Evolutionary conservation across 345 rosid species (phyloP).

Genomic region (Cochlearia excelsa): DNA sequence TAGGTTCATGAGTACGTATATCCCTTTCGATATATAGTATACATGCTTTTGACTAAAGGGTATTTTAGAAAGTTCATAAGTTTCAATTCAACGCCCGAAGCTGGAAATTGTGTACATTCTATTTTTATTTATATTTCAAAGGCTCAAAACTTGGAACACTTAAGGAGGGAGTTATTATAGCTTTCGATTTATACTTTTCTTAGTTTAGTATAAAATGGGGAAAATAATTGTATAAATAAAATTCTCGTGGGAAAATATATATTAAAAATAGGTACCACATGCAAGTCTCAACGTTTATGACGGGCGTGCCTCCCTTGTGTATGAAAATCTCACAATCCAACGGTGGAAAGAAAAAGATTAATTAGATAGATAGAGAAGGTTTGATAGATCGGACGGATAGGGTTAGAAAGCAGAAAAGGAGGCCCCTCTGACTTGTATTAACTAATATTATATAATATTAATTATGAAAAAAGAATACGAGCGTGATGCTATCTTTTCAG

Average conservation of each 20-base stretch:
- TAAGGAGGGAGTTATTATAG: too few species aligned
- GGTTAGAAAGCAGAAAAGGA: constrained; percentile 24
- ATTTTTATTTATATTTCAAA: neutral
- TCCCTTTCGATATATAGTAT: neutral
- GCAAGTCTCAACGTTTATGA: neutral
- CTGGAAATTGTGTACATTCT: constrained; percentile 4
- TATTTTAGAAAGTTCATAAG: neutral
- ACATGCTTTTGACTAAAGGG: constrained; percentile 1
- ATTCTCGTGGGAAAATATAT: too few species aligned
- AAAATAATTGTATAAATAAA: too few species aligned
- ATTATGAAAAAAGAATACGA: constrained; percentile 14
- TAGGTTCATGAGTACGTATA: neutral
- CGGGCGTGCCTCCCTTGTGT: neutral
- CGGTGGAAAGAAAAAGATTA: constrained; percentile 1
- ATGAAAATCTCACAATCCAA: constrained; percentile 14
- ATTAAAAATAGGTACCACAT: too few species aligned
- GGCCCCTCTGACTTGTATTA: constrained; percentile 17
- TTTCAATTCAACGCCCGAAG: constrained; percentile 1
- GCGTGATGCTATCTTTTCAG: constrained; percentile 38
- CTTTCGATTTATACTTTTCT: too few species aligned
- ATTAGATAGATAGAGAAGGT: neutral
- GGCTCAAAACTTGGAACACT: too few species aligned
- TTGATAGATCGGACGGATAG: constrained; percentile 32
- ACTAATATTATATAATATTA: neutral
- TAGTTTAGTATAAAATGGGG: too few species aligned